A percentile compares a stretch with the other conserved stretches of the same genome.
phyloP scores from a whole-genome alignment of 2,329 filamentous ascomycete genomes.

The Sporothrix schenckii region DNA sequence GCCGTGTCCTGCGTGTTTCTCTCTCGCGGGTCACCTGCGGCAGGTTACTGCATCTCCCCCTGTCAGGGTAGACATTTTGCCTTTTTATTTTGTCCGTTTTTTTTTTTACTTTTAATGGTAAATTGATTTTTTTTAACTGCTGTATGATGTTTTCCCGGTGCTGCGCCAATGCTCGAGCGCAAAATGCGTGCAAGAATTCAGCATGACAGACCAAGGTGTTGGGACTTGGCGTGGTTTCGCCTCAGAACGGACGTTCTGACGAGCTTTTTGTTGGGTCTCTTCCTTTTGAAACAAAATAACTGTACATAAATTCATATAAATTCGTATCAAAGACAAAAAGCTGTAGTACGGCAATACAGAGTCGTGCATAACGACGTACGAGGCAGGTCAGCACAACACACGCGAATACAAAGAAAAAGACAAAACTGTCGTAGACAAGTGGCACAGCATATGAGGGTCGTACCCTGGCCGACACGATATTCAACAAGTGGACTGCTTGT shows the following conservation, averaged over 20 bases:
- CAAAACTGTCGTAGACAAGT: conserved; percentile 14
- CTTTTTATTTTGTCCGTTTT: neutral
- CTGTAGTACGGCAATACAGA: neutral
- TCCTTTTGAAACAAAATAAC: neutral
- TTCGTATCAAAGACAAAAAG: conserved; percentile 9
- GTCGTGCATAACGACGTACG: conserved; percentile 18
- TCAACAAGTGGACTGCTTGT: neutral
- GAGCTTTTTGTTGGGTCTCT: too few species aligned
- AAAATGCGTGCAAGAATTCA: neutral
- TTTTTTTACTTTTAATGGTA: neutral
- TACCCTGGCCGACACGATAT: neutral
- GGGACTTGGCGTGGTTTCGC: conserved; percentile 23
- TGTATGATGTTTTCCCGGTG: neutral
- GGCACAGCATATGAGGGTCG: conserved; percentile 2
- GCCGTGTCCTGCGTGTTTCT: conserved; percentile 16
- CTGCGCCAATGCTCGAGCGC: conserved; percentile 22
- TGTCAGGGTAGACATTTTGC: neutral
- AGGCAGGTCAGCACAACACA: neutral
- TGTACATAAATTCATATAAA: neutral
- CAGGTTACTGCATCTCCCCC: neutral
- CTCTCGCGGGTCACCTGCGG: neutral
- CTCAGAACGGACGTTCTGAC: neutral
- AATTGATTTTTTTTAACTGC: neutral
- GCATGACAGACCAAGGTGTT: conserved; percentile 9
- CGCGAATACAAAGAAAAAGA: neutral